A percentile compares a stretch with the other conserved stretches of the same genome.
Evolutionary conservation across 176 grass and related monocot genomes (phyloP).

Genomic region (Bothriochloa decipiens): DNA sequence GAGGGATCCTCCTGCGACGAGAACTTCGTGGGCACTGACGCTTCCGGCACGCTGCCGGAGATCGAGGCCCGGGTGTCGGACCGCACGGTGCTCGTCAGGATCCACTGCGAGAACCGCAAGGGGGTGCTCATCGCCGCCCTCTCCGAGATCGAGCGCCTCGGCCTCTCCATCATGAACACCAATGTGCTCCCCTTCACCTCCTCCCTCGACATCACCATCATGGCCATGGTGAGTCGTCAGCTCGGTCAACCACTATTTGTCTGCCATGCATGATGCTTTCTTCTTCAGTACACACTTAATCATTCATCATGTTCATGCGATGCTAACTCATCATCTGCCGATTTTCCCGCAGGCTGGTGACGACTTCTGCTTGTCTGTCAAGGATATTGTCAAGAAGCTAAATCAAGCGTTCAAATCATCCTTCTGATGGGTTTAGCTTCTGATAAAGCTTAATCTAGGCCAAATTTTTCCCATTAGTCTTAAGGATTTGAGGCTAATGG

Average conservation of each 20-base stretch:
- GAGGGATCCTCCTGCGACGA: conserved; percentile 63
- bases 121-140: conserved; percentile 68
- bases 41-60: conserved; percentile 56
- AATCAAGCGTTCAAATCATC: conserved; percentile 75
- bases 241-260: conserved; percentile 19
- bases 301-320: not conserved
- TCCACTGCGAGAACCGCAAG: conserved; percentile 92
- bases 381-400: conserved; percentile 93
- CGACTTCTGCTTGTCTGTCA: conserved; percentile 78
- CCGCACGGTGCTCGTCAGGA: conserved; percentile 71
- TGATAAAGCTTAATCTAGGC: conserved; percentile 52
- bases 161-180: conserved; percentile 79
- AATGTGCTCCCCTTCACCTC: conserved; percentile 88
- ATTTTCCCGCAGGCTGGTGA: conserved; percentile 60
- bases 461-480: conserved; percentile 52
- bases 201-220: conserved; percentile 83
- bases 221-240: conserved; percentile 73
- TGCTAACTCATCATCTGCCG: conserved; percentile 28
- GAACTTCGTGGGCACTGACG: conserved; percentile 44
- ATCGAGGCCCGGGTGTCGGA: conserved; percentile 85
- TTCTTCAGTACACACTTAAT: not conserved
- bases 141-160: conserved; percentile 65
- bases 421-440: conserved; percentile 48
- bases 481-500: conserved; percentile 48
- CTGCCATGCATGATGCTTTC: too few species aligned